Evolutionary conservation across 441 rosid genomes (phyloP), one percentile per base, ranked within the genome.

Genomic region (Corymbia calophylla): DNA sequence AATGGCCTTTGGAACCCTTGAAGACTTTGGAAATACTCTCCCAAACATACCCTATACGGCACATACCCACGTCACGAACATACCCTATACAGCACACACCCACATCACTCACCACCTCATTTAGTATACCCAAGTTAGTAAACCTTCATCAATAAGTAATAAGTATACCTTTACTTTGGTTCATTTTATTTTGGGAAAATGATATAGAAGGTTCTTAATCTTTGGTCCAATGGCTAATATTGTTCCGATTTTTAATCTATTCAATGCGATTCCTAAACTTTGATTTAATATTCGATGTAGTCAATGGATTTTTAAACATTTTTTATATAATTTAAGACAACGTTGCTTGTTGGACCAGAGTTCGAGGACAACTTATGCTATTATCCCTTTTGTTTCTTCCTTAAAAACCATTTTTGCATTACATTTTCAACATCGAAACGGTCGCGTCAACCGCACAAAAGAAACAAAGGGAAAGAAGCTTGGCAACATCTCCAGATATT

Each of bases 181-280:
- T 18, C 5, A 1, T 70, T 70, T 11, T 70, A 10, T 73, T 39
- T n/a, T 1, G 10, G 9, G 1, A 64, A 64, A 64, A 64, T 14
- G 10, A 7, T 10, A n/a, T 3, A n/a, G 0, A n/a, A 14, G 19
- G 0, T n/a, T 10, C 10, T 0, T 64, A 2, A 64, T n/a, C 4
- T n/a, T 64, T 7, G 18, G 5, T 64, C 19, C 15, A n/a, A 64
- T 13, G 19, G 2, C 19, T 13, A n/a, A n/a, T 64, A 2, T 0
- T 0, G 0, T 64, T 5, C 10, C 0, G 15, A 64, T 7, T 64
- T 64, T 64, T 64, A n/a, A 64, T 64, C 15, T 7, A 3, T 7
- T n/a, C 0, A n/a, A 64, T 14, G 0, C 7, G 19, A 7, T 15
- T 2, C 35, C 1, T 1, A 29, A 64, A n/a, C 1, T 15, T n/a